Evolutionary conservation across 78 protist species (phyloP).

Genomic region (Monosiga brevicollis): DNA sequence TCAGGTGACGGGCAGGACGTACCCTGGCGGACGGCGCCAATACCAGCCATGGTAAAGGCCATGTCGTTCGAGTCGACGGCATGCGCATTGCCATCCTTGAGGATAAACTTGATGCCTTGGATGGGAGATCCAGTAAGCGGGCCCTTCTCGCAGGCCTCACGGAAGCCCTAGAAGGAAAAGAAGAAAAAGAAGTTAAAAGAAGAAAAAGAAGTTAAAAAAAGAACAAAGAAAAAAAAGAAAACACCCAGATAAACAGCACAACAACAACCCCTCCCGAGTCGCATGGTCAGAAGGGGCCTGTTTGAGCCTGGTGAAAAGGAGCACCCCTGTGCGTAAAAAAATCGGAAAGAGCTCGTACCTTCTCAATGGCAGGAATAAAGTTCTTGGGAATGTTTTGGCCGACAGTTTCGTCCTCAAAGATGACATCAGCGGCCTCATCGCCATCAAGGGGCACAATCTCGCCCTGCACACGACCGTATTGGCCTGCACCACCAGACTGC

Average conservation of each 20-base stretch:
- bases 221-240: neutral
- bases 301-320: no score
- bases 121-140: conserved; percentile 72
- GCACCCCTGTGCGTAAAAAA: no score
- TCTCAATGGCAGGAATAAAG: conserved; percentile 62
- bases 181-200: neutral
- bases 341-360: no score
- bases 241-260: neutral
- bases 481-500: conserved; percentile 94
- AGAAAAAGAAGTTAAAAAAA: neutral
- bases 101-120: conserved; percentile 39
- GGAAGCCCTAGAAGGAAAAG: conserved; percentile 28
- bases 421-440: conserved; percentile 8
- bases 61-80: conserved; percentile 86
- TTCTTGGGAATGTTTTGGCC: conserved; percentile 80
- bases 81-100: conserved; percentile 23
- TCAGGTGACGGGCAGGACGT: no score
- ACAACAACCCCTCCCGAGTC: neutral
- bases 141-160: conserved; percentile 58
- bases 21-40: conserved; percentile 38
- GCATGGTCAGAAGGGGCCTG: neutral
- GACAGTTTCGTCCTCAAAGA: conserved; percentile 46
- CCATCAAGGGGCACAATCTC: conserved; percentile 61
- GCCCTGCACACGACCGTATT: conserved; percentile 81
- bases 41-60: conserved; percentile 80